These are phyloP conservation scores for Eragrostis nindensis DNA, from an alignment of 176 grass and related monocot species.

Conservation along the genomic window DNA sequence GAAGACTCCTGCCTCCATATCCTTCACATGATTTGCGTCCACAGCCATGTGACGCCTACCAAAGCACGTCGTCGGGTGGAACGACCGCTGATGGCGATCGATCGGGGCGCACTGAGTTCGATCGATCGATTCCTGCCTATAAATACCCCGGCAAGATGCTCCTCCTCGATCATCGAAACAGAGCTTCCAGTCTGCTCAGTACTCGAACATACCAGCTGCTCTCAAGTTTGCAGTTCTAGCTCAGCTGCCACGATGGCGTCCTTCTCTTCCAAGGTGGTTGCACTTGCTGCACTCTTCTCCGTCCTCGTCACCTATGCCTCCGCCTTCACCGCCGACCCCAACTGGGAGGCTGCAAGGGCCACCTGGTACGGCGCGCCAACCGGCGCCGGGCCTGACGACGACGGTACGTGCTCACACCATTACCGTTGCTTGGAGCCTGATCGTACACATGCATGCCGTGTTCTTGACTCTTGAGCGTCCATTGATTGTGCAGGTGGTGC, in stretches of 20 bases:
- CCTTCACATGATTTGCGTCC: slow-evolving; percentile 41
- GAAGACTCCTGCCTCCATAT: slow-evolving; percentile 1
- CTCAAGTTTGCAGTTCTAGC: neutral
- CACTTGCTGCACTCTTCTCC: slow-evolving; percentile 28
- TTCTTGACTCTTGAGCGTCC: neutral
- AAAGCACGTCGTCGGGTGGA: slow-evolving; percentile 25
- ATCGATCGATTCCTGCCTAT: slow-evolving; percentile 20
- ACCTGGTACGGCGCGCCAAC: slow-evolving; percentile 73
- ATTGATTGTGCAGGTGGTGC: slow-evolving; percentile 55
- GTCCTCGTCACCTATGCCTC: slow-evolving; percentile 32
- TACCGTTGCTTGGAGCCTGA: neutral
- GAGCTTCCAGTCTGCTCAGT: neutral
- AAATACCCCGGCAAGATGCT: slow-evolving; percentile 35
- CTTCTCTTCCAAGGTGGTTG: neutral
- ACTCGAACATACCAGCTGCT: neutral
- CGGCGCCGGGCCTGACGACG: slow-evolving; percentile 61
- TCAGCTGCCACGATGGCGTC: slow-evolving; percentile 10
- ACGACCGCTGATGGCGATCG: slow-evolving; percentile 18
- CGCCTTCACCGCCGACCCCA: slow-evolving; percentile 17
- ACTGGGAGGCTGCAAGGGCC: slow-evolving; percentile 51
- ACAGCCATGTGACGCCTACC: slow-evolving; percentile 49
- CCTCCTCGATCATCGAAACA: slow-evolving; percentile 5
- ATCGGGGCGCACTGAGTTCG: neutral
- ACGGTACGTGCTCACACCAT: slow-evolving; percentile 25
- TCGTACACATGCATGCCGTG: neutral